Conservation (phyloP, 2,329 filamentous ascomycete species). For the Fusarium longipes region DNA sequence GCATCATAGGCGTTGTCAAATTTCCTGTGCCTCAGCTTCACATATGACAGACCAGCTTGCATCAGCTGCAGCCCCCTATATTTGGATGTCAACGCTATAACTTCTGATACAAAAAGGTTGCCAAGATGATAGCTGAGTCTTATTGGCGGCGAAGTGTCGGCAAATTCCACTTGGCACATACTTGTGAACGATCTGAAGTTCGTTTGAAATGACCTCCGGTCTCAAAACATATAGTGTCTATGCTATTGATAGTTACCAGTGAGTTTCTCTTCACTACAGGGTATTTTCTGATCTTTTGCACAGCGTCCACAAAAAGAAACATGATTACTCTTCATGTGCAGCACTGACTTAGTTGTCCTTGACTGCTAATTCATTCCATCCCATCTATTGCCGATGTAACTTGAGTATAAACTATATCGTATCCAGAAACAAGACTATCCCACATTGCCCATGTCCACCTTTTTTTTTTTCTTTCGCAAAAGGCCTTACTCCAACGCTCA, state of each 20-base stretch:
- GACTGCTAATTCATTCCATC: background rate
- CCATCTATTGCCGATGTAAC: background rate
- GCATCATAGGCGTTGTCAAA: background rate
- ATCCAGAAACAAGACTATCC: background rate
- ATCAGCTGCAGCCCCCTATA: too few species aligned
- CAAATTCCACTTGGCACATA: background rate
- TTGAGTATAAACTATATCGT: conserved; percentile 1
- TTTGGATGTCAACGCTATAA: too few species aligned
- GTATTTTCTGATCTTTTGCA: background rate
- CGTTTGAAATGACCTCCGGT: background rate
- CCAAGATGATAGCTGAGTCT: background rate
- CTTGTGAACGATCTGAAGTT: background rate
- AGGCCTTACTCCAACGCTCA: background rate
- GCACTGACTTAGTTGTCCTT: background rate
- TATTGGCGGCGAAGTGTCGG: background rate
- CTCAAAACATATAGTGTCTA: background rate
- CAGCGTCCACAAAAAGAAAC: background rate
- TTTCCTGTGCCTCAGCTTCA: background rate
- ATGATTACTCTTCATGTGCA: too few species aligned
- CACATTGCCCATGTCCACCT: background rate
- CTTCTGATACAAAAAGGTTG: background rate
- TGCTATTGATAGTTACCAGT: background rate
- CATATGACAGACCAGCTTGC: background rate
- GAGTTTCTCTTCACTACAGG: background rate
- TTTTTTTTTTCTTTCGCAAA: background rate